Evolutionary conservation across 257 asterid species (phyloP), one percentile per base, ranked within the genome.

Genomic region (Fraxinus cuspidata): DNA sequence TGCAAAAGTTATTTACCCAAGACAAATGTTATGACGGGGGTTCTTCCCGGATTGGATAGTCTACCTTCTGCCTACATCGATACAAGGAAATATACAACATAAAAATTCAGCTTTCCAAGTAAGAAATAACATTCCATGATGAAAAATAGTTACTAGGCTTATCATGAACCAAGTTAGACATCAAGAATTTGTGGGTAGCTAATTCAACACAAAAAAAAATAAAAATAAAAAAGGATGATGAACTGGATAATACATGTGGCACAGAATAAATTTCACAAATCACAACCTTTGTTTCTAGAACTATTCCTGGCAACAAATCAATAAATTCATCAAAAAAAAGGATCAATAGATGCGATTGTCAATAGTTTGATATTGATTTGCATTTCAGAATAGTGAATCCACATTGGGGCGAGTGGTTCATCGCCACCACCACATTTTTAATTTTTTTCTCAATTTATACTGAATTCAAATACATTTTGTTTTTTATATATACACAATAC

Each of bases 21-120:
- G 80, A 95, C 96, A 85, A 93, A 95, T 70, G 98, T 75, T 68
- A 92, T 80, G 79, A 88, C 91, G 3, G 96, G 96, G 56, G n/a
- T 72, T 68, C 74, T 76, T 80, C 83, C 87, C 76, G 84, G 72
- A 77, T 79, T 79, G 86, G 83, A 80, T 82, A 81, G 79, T 87
- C 91, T 92, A 83, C 82, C 86, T 74, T 80, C 89, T 71, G 77
- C 92, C 99, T 95, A 90, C 83, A 74, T 78, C 74, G 78, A 83
- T 27, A 71, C 70, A 83, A 76, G 71, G 73, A 75, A 71, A 77
- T 18, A 56, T 78, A 40, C 67, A 49, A 38, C 66, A 84, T 78
- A 58, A 79, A 72, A 28, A 76, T 35, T 58, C 25, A 64, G 11
- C n/a, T 29, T 32, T 47, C 31, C 63, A 34, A 16, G 29, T 31